Conservation (phyloP, 352 stramenopile genomes). For the Globisporangium recalcitrans region DNA sequence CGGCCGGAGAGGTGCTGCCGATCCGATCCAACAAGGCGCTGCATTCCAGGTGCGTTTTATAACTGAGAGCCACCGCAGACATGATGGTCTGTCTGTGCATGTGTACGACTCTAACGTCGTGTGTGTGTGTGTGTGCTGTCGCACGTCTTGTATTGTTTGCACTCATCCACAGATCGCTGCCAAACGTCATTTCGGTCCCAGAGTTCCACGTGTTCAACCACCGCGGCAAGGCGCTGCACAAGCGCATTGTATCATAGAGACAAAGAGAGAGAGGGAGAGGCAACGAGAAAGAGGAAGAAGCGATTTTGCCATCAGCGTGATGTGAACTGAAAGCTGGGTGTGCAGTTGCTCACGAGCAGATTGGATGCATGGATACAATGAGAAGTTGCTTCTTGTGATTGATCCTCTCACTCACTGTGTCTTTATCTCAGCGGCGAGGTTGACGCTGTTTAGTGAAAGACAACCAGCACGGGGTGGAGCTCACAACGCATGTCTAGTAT, state of each 20-base stretch:
- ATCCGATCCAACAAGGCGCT: constrained; percentile 69
- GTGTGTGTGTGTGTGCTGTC: background rate
- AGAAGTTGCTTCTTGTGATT: background rate
- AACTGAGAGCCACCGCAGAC: too few species aligned
- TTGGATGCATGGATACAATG: background rate
- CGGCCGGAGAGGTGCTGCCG: constrained; percentile 59
- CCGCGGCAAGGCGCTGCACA: constrained; percentile 68
- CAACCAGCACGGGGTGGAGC: background rate
- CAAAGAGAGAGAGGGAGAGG: background rate
- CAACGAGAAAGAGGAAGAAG: background rate
- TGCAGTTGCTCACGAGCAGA: background rate
- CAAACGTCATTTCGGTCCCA: constrained; percentile 54
- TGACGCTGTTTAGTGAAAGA: too few species aligned
- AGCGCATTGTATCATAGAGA: constrained; percentile 38
- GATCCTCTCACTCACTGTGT: too few species aligned
- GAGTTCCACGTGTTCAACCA: constrained; percentile 85
- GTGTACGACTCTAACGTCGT: background rate
- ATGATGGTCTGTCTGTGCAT: too few species aligned
- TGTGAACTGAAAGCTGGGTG: background rate
- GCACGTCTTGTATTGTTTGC: background rate
- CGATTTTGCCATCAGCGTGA: too few species aligned
- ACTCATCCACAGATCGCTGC: constrained; percentile 40
- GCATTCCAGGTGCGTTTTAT: constrained; percentile 44
- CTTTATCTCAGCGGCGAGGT: too few species aligned
- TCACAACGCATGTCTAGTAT: constrained; percentile 5